Evolutionary conservation across 2,329 filamentous ascomycete species (phyloP).

Genomic region (Stylonectria norvegica): DNA sequence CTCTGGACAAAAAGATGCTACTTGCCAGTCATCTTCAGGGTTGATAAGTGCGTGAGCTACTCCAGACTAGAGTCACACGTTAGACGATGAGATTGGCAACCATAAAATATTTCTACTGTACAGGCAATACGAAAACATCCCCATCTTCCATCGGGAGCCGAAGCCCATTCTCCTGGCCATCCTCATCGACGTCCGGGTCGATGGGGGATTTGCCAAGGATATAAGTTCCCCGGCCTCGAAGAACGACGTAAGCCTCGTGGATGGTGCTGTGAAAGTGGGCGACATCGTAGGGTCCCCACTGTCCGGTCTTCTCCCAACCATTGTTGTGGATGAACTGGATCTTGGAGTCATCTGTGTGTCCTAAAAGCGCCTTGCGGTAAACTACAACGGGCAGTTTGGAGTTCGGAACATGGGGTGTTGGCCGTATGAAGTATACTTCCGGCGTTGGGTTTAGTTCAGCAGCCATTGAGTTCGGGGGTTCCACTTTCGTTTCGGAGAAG

Average conservation of each 20-base stretch:
- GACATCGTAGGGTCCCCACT: not conserved
- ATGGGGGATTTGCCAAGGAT: constrained; percentile 1
- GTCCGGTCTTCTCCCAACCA: not conserved
- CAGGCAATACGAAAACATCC: constrained; percentile 3
- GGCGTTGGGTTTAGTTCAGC: not conserved
- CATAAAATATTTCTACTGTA: not conserved
- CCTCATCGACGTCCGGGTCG: not conserved
- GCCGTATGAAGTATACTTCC: not conserved
- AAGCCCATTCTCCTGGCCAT: not conserved
- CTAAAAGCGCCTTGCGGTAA: not conserved
- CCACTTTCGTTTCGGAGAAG: not conserved
- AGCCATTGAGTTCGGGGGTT: not conserved
- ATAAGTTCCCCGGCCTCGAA: constrained; percentile 1
- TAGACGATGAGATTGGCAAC: not conserved
- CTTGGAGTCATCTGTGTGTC: not conserved
- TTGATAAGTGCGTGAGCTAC: not conserved
- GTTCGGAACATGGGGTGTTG: not conserved
- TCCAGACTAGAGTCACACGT: not conserved
- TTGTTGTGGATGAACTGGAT: not conserved
- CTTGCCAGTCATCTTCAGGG: not conserved
- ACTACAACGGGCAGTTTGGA: not conserved
- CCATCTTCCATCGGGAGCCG: not conserved
- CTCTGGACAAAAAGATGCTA: not conserved
- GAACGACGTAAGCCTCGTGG: constrained; percentile 1
- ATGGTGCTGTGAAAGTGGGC: constrained; percentile 1